Evolutionary conservation across 2,329 filamentous ascomycete genomes (phyloP), one percentile per base, ranked within the genome.

Genomic region (Trichoderma cornu-damae): DNA sequence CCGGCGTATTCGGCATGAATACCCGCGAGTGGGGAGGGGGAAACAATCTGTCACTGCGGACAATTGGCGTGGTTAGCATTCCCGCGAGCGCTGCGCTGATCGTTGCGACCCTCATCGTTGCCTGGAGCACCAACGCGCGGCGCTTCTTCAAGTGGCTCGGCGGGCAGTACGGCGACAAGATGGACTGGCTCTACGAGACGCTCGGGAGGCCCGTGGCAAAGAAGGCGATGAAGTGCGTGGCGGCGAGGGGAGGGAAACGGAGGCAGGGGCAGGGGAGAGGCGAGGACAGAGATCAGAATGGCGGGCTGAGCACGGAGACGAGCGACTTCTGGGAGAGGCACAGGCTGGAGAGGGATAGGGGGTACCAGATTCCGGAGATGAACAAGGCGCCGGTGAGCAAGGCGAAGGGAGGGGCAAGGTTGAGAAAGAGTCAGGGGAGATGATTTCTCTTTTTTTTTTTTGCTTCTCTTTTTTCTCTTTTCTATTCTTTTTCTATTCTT

Each of bases 1-100:
- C 83, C 0, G 79, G 81, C 2, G 66, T 87, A 1, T 86, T 86
- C 55, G 83, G 84, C 53, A 86, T 86, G 77, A 86, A 87, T 63
- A 82, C 81, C 2, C 70, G 68, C 3, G 82, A 86, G 67, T 85
- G 83, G 83, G 79, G 78, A 28, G 77, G 74, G 2, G 72, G 72
- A 14, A 71, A 77, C 20, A 73, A 79, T 9, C 68, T 77, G 1
- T 68, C 71, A 2, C 68, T 82, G 6, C 62, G 60, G 12, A 70
- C 72, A 3, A 79, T 83, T 20, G 79, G 79, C 2, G 62, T 69
- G 34, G 74, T 83, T 48, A 72, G 79, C 3, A 69, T 77, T 43
- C 83, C 75, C 38, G 69, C 71, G 6, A 84, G 76, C 37, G 70
- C 68, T n/a, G 40, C 73, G 1, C 64, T 85, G 7, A 79, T 85